Evolutionary conservation across 2,329 filamentous ascomycete species (phyloP), one percentile per base, ranked within the genome.

Genomic region (Ophiostoma tasmaniense): DNA sequence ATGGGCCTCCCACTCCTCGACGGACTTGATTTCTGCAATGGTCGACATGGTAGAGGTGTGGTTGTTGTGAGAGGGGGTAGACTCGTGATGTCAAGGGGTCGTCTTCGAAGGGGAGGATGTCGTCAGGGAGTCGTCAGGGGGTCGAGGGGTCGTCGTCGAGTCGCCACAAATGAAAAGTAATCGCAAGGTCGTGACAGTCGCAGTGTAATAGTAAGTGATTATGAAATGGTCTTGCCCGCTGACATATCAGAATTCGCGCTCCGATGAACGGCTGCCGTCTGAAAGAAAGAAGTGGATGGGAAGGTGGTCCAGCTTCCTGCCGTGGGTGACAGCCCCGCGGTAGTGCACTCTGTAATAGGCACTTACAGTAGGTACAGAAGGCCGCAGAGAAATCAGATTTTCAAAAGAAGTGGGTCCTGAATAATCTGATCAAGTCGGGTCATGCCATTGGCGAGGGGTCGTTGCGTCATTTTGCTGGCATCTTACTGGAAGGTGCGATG

Each of bases 11-110:
- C 95, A 97, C 74, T 88, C 87, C 73, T 84, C 81, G 75, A 92
- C 87, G 74, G 85, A 88, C 74, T 87, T 85, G 79, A 97, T 89
- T 76, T 96, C 90, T 73, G 85, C 86, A 76, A 97, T 87, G 70
- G 86, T 87, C 73, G 90, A 91, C 90, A 93, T 93, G 59, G 11
- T 35, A 30, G 25, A 59, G 52, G 25, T 17, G 20, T 20, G 42
- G n/a, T n/a, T n/a, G n/a, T n/a, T n/a, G n/a, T n/a, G n/a, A n/a
- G n/a, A n/a, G n/a, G n/a, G 50, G n/a, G n/a, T 55, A 10, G n/a
- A n/a, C n/a, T 13, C 22, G 17, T 25, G 50, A 3, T 55, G 17
- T 22, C 22, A 10, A 7, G 1, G 22, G 10, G 22, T 25, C 50
- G 50, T n/a, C n/a, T n/a, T n/a, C n/a, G n/a, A n/a, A n/a, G n/a